phyloP scores from a whole-genome alignment of 208 protist genomes.

The Naegleria lovaniensis region DNA sequence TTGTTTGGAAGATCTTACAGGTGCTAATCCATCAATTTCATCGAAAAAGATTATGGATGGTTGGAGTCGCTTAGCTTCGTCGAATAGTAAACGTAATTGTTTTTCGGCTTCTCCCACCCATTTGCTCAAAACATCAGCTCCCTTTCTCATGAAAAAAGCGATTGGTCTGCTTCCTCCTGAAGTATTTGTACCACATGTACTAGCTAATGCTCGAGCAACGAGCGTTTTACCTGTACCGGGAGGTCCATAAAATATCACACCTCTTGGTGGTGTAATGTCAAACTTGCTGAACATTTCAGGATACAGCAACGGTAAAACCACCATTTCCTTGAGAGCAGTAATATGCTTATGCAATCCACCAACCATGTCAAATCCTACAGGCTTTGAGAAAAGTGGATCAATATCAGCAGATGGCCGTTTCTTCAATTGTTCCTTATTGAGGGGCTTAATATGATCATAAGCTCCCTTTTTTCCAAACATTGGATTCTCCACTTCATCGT shows the following conservation, averaged over 20 bases:
- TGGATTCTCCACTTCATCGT: not conserved
- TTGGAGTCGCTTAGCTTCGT: slow-evolving; percentile 50
- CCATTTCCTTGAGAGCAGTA: slow-evolving; percentile 61
- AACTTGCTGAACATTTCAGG: slow-evolving; percentile 58
- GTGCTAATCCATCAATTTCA: slow-evolving; percentile 73
- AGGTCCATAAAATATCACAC: slow-evolving; percentile 52
- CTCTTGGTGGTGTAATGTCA: slow-evolving; percentile 40
- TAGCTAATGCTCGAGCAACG: slow-evolving; percentile 55
- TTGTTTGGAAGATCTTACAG: slow-evolving; percentile 52
- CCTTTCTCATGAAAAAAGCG: slow-evolving; percentile 82
- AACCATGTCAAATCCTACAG: slow-evolving; percentile 41
- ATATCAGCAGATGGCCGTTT: slow-evolving; percentile 30
- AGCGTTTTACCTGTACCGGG: slow-evolving; percentile 60
- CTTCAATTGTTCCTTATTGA: not conserved
- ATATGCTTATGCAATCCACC: slow-evolving; percentile 49
- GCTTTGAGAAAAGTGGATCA: slow-evolving; percentile 33
- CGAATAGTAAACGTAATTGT: slow-evolving; percentile 66
- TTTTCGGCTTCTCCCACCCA: slow-evolving; percentile 77
- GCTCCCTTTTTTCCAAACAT: not conserved
- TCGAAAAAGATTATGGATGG: slow-evolving; percentile 86
- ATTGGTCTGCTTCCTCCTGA: slow-evolving; percentile 26
- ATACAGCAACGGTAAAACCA: slow-evolving; percentile 61
- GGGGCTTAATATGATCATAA: not conserved
- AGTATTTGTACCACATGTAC: slow-evolving; percentile 34
- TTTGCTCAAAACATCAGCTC: slow-evolving; percentile 64